Base-by-base conservation (phyloP, 2,329 filamentous ascomycete species). In the Lasiodiplodia gonubiensis region DNA sequence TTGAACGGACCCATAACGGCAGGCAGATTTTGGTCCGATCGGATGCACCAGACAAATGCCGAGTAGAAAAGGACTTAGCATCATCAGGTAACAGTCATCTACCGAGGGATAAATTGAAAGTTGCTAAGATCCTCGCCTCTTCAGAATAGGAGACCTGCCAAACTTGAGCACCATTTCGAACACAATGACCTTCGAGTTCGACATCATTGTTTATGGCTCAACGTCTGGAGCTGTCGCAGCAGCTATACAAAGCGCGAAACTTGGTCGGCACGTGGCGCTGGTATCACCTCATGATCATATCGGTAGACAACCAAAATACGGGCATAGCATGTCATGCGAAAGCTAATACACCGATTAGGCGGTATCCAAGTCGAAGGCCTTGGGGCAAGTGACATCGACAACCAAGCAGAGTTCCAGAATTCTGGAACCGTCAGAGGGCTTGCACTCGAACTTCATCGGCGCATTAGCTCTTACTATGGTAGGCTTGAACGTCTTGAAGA, bases 311-410 rank as follows among this genome's bases (percentile, higher is more conserved):
- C 16, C 5, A 16, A 18, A 2, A 7, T 18, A 2, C 16, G 0
- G 5, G 2, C 18, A 42, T 2, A 2, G 2, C 39, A 18, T 3
- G 4, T n/a, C 2, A 18, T 18, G 1, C 39, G 16, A 0, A 7
- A 42, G 14, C 39, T 42, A 18, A 42, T 1, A 42, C 16, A 42
- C 0, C 1, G 2, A 7, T n/a, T 2, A 42, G 39, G 39, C 4
- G 39, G 39, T 18, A n/a, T 42, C 7, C 39, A 42, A 42, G 7
- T 42, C 4, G 16, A 42, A 42, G 39, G 39, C 16, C 39, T 42
- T 18, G 37, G 37, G 4, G 12, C 37, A 42, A 42, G 37, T 14
- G 37, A 42, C 12, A 42, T 18, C 6, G 37, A 42, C 39, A 42
- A 42, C 7, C 39, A 42, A 42, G 39, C 39, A 4, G 39, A 42